Base-by-base conservation (phyloP, 176 grass and related monocot species). In the Carex kokanica region DNA sequence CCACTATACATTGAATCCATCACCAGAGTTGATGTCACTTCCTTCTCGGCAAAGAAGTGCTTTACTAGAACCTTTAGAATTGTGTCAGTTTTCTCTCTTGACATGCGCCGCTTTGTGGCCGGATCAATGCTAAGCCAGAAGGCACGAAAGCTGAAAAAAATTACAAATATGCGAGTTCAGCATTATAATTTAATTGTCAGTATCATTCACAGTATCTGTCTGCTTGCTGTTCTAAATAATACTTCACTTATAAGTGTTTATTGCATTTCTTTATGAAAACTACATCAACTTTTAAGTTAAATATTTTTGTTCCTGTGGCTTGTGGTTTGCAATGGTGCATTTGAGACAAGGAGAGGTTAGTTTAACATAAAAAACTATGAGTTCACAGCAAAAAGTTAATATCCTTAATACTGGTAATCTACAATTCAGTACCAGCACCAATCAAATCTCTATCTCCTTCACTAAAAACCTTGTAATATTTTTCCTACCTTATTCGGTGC, bases 1-100 rank as follows among this genome's bases (percentile, higher is more conserved):
- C 91, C 93, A 14, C 85, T 97, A 79, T 97, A 89, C 55, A 97
- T 84, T 78, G 91, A 88, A 65, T 93, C 93, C 93, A 97, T 97
- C 80, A 93, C 87, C 78, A 97, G 83, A 84, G 93, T 97, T 61
- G 91, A 97, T 43, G 93, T 93, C 49, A 97, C 93, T 52, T 97
- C 93, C 90, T 97, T 97, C 84, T 97, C 93, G 0, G 88, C 74
- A 87, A 93, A 97, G 88, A 97, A 93, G 71, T 93, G 85, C 57
- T 97, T 97, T 70, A 97, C 89, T 21, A 89, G 64, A 68, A 97
- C 81, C 86, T 93, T 97, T 72, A 97, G 60, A 84, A 97, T 89
- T 72, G 68, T 85, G 18, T 91, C 83, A 5, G 61, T 89, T 89
- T 89, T 93, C 81, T 97, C 93, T 79, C 89, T 89, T 82, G 91